These are phyloP conservation scores for Sphagnum magellanicum DNA, from an alignment of 228 moss, liverwort and hornwort species.

Conservation along the genomic window DNA sequence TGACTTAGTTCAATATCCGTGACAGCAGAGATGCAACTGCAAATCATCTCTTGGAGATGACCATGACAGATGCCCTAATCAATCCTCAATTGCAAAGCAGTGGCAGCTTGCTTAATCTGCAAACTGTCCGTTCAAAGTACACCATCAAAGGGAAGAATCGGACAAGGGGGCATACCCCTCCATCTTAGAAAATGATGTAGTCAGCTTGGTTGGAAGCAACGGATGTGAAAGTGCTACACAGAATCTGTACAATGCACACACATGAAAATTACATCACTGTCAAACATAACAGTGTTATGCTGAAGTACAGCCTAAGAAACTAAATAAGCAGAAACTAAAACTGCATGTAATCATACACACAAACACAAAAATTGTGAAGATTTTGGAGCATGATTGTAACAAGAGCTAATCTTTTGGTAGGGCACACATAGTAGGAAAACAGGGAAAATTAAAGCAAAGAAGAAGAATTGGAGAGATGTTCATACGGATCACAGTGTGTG, in stretches of 20 bases:
- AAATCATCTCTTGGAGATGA: background rate
- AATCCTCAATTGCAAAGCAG: too few species aligned
- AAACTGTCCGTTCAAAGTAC: too few species aligned
- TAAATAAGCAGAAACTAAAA: background rate
- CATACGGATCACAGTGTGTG: conserved; percentile 93
- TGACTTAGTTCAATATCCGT: too few species aligned
- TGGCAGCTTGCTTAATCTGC: too few species aligned
- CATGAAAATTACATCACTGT: background rate
- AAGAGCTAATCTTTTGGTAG: background rate
- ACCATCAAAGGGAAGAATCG: too few species aligned
- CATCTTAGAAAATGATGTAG: conserved; percentile 34
- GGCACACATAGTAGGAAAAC: background rate
- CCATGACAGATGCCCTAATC: too few species aligned
- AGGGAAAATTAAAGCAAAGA: background rate
- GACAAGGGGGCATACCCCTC: conserved; percentile 54
- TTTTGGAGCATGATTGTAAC: background rate
- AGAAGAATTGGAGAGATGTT: background rate
- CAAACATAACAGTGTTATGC: background rate
- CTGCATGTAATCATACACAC: background rate
- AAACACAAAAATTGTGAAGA: background rate
- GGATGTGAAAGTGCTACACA: conserved; percentile 52
- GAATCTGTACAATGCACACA: conserved; percentile 43
- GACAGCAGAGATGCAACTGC: too few species aligned
- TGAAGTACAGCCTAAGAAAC: background rate
- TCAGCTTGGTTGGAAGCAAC: conserved; percentile 57